Evolutionary conservation across 2,329 filamentous ascomycete genomes (phyloP).

Genomic region (Aschersonia sp.): DNA sequence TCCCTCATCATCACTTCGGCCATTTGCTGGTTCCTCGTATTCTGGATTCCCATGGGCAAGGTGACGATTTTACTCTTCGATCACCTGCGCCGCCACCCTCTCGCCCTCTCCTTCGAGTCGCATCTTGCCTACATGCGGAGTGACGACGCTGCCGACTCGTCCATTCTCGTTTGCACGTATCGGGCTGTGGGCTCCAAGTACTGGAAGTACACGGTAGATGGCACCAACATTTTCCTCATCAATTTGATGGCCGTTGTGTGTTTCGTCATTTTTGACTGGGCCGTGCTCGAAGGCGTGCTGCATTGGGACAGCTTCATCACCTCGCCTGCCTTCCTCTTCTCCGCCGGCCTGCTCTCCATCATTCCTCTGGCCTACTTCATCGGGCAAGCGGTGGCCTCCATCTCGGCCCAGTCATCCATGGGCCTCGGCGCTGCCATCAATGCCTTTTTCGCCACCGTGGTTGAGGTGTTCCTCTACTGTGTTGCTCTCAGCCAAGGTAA

Average conservation of each 20-base stretch:
- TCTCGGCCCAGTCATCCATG: conserved; percentile 98
- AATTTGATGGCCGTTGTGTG: conserved; percentile 89
- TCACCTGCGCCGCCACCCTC: conserved; percentile 80
- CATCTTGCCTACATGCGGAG: conserved; percentile 62
- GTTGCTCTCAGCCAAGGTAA: conserved; percentile 88
- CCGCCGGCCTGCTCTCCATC: conserved; percentile 73
- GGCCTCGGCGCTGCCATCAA: conserved; percentile 93
- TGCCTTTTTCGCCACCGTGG: conserved; percentile 93
- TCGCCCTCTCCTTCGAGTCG: conserved; percentile 86
- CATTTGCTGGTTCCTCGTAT: conserved; percentile 92
- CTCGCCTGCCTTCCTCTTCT: conserved; percentile 73
- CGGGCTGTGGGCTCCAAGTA: conserved; percentile 87
- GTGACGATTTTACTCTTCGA: conserved; percentile 80
- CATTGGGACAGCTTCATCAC: conserved; percentile 62
- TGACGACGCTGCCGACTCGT: conserved; percentile 58
- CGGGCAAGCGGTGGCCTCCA: conserved; percentile 93
- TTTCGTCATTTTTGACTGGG: conserved; percentile 90
- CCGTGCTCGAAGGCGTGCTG: conserved; percentile 55
- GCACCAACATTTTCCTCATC: conserved; percentile 97
- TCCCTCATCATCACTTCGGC: conserved; percentile 72
- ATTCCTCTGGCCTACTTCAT: conserved; percentile 98
- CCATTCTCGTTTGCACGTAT: conserved; percentile 91
- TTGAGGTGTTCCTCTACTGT: conserved; percentile 96
- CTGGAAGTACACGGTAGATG: conserved; percentile 98
- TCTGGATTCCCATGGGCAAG: conserved; percentile 97